Conservation (phyloP, 345 rosid species). For the Boechera stricta region DNA sequence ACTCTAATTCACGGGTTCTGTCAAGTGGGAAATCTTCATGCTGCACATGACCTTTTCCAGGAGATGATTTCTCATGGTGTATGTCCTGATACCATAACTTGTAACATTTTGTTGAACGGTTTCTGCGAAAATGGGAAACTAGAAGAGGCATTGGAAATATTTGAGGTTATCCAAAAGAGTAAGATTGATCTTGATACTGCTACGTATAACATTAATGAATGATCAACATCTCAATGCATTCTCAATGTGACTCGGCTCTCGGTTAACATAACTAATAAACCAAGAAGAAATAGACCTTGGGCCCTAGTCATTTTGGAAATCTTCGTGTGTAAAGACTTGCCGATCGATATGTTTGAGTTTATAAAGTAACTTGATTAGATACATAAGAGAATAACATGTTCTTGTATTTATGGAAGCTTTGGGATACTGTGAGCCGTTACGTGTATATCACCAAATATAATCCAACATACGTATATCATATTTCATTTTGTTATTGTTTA, state of each 20-base stretch:
- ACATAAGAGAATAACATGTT: conserved; percentile 19
- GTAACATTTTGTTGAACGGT: no score
- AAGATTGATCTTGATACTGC: no score
- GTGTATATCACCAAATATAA: conserved; percentile 35
- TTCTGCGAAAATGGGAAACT: no score
- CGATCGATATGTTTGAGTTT: conserved; percentile 6
- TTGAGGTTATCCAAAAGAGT: no score
- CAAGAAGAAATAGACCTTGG: conserved; percentile 30
- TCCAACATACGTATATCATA: conserved; percentile 7
- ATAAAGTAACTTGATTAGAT: conserved; percentile 15
- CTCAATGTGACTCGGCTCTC: conserved; percentile 42
- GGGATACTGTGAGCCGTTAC: conserved; percentile 30
- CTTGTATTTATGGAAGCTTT: conserved; percentile 39
- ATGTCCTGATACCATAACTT: not conserved
- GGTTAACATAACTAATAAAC: conserved; percentile 40
- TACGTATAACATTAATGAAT: not conserved
- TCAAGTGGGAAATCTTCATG: not conserved
- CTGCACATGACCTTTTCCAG: not conserved
- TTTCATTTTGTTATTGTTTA: conserved; percentile 1
- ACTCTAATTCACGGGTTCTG: not conserved
- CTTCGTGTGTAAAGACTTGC: conserved; percentile 5
- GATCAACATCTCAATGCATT: not conserved
- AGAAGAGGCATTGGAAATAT: no score
- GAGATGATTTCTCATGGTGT: not conserved
- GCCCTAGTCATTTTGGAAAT: conserved; percentile 36